Base-by-base conservation (phyloP, 139 green algal species). In the Volvox africanus region DNA sequence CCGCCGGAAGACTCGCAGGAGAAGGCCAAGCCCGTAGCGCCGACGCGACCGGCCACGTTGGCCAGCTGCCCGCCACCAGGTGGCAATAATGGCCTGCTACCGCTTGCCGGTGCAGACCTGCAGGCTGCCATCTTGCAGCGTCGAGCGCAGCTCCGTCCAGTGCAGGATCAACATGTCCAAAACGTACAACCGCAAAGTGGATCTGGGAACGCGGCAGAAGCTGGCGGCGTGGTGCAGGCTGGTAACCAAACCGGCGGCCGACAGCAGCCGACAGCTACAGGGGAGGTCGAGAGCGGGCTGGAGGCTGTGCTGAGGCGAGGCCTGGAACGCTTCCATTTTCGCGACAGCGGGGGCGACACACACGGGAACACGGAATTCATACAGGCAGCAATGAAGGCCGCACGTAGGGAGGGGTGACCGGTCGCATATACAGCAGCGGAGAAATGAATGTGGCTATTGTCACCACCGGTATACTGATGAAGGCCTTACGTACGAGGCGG, bases 251-350 rank as follows among this genome's bases (percentile, higher is more conserved):
- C 61, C 36, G 19, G 61, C 77, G 30, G 30, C 17, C 14, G 71
- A 44, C 78, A 77, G 37, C 28, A 24, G 84, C n/a, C 20, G 30
- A 30, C 50, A 13, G 11, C 21, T 2, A 26, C 1, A 20, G 44
- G 21, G n/a, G 86, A 77, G 1, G 86, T 22, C 20, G 76, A 86
- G 33, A 82, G 44, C 24, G 88, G 77, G 11, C 84, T 95, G 78
- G 92, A 95, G 76, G 94, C 89, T 6, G 89, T 82, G 21, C 89
- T 96, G 89, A 87, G 94, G 21, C 76, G 88, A 35, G 94, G 92
- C 32, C 88, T 95, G 76, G 88, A 94, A 80, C 88, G 88, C 0
- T 95, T 96, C 88, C 82, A 93, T 21, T 93, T 96, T 33, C 88
- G 93, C 26, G 94, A 95, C 26, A 44, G 35, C n/a, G 86, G 86